Percentiles rank a stretch among this genome's conserved stretches.
These are phyloP conservation scores for Berberis thunbergii DNA, from an alignment of 164 flowering plant genomes.

Conservation along the genomic window DNA sequence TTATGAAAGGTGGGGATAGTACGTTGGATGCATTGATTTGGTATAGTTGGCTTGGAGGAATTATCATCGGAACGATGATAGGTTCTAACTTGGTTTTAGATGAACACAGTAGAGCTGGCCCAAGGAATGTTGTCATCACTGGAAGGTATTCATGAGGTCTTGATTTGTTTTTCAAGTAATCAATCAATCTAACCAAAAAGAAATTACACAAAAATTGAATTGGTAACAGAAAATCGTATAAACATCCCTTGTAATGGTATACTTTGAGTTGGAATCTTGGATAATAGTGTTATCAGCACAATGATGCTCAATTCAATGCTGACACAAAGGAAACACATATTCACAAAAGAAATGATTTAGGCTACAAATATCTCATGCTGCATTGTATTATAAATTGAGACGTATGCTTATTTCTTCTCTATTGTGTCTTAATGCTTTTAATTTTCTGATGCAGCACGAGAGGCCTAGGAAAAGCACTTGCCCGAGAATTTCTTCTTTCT, in stretches of 20 bases:
- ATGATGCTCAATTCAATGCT: too few species aligned
- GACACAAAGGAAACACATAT: too few species aligned
- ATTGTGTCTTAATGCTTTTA: background rate
- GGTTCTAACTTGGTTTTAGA: conserved; percentile 94
- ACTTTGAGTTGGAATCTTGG: too few species aligned
- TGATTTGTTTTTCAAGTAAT: background rate
- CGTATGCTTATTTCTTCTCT: background rate
- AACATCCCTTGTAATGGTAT: too few species aligned
- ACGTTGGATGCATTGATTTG: conserved; percentile 77
- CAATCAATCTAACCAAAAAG: background rate
- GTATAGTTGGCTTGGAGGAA: conserved; percentile 99
- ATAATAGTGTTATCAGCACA: too few species aligned
- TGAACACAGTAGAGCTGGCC: conserved; percentile 80
- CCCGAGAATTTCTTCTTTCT: conserved; percentile 93
- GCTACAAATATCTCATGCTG: too few species aligned
- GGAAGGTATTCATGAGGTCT: conserved; percentile 54
- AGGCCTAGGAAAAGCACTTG: conserved; percentile 96
- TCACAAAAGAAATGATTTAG: too few species aligned
- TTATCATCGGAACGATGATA: conserved; percentile 90
- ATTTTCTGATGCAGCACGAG: conserved; percentile 55
- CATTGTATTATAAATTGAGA: background rate
- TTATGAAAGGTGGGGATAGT: conserved; percentile 63
- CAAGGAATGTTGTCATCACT: conserved; percentile 87
- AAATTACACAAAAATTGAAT: too few species aligned
- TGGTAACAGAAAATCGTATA: too few species aligned